phyloP scores from a whole-genome alignment of 1,284 basidiomycete genomes.

The Moesziomyces globuligerus region DNA sequence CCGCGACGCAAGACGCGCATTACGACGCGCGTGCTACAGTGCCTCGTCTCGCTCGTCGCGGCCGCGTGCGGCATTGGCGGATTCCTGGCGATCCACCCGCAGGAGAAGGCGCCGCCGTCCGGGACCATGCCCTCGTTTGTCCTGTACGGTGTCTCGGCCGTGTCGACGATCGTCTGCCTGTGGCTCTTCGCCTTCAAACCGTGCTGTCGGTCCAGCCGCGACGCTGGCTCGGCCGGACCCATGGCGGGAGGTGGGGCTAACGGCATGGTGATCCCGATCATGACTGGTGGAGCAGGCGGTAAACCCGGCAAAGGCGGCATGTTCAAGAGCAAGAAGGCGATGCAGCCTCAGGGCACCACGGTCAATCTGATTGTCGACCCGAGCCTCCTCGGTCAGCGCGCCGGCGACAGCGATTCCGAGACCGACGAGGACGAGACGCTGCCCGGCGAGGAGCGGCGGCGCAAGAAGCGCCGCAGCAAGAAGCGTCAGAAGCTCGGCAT shows the following conservation, averaged over 20 bases:
- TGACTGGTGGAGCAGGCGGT: conserved; percentile 19
- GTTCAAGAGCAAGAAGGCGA: conserved; percentile 25
- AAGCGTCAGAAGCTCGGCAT: conserved; percentile 19
- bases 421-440: conserved; percentile 22
- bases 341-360: conserved; percentile 24
- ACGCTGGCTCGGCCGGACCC: background rate
- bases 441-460: conserved; percentile 21
- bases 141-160: conserved; percentile 42
- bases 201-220: conserved; percentile 37
- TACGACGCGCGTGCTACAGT: conserved; percentile 36
- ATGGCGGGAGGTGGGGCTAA: conserved; percentile 9
- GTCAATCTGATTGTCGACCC: conserved; percentile 62
- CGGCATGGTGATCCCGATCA: conserved; percentile 54
- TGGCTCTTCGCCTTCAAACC: conserved; percentile 42
- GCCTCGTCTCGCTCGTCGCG: conserved; percentile 36
- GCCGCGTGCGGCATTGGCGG: conserved; percentile 48
- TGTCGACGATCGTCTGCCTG: conserved; percentile 45
- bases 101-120: conserved; percentile 26
- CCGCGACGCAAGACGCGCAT: conserved; percentile 35
- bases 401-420: conserved; percentile 27
- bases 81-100: conserved; percentile 44
- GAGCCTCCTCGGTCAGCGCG: conserved; percentile 30
- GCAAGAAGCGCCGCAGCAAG: conserved; percentile 27
- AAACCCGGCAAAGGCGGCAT: conserved; percentile 13
- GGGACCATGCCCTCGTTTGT: conserved; percentile 44